These are phyloP conservation scores for Solanum appendiculatum DNA, from an alignment of 257 asterid species.

Conservation along the genomic window DNA sequence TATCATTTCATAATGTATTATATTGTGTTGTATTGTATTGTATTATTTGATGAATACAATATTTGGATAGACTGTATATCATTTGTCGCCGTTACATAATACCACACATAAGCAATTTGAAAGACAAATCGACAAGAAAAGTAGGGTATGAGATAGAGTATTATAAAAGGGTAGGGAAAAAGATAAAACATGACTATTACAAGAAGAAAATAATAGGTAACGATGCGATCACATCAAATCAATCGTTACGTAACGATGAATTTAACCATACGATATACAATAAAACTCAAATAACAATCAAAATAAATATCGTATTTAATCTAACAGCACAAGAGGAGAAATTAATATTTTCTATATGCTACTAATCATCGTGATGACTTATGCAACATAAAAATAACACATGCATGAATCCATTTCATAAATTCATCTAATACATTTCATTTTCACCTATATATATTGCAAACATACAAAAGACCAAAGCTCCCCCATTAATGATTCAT, in stretches of 20 bases:
- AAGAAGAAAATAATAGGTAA: background rate
- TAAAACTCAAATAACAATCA: no score
- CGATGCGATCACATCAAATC: background rate
- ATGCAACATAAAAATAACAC: background rate
- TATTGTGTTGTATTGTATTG: background rate
- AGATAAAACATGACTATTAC: background rate
- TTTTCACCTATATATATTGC: background rate
- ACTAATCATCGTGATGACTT: background rate
- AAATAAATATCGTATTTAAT: background rate
- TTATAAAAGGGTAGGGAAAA: background rate
- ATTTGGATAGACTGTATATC: background rate
- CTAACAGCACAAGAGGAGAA: background rate
- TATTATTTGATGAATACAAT: background rate
- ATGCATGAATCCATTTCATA: background rate
- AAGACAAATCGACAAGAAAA: background rate
- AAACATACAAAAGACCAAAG: background rate
- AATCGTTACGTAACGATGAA: background rate
- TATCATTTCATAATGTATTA: background rate
- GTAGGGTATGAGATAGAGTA: accelerated
- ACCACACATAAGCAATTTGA: background rate
- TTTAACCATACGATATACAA: no score
- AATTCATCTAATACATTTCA: background rate
- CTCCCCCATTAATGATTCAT: background rate
- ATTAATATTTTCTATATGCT: background rate
- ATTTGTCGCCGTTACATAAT: background rate